phyloP scores from a whole-genome alignment of 2,329 filamentous ascomycete species.

The Cladosporium phlei region DNA sequence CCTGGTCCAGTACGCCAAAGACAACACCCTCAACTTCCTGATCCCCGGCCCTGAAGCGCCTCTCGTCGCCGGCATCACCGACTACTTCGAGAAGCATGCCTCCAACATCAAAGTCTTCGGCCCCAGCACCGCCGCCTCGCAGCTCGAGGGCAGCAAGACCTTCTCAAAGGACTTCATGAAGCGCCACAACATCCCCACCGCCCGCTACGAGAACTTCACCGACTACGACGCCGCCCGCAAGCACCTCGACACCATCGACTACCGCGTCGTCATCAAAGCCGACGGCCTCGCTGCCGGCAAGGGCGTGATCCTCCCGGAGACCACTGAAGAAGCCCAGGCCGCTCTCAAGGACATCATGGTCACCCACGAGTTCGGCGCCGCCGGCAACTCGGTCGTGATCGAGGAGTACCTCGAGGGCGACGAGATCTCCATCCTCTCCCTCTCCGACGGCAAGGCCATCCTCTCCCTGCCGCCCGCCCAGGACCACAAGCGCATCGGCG shows the following conservation, averaged over 20 bases:
- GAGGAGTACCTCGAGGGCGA: slow-evolving; percentile 91
- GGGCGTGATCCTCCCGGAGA: slow-evolving; percentile 82
- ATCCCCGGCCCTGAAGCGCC: slow-evolving; percentile 89
- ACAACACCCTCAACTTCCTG: slow-evolving; percentile 72
- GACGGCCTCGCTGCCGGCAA: slow-evolving; percentile 89
- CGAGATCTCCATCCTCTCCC: slow-evolving; percentile 85
- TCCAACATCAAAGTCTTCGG: slow-evolving; percentile 73
- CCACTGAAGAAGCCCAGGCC: slow-evolving; percentile 74
- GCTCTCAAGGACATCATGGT: slow-evolving; percentile 89
- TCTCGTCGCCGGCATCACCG: slow-evolving; percentile 85
- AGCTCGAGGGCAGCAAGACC: slow-evolving; percentile 93
- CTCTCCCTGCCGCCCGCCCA: slow-evolving; percentile 83
- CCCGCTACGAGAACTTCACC: slow-evolving; percentile 78
- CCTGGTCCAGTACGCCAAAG: slow-evolving; percentile 69
- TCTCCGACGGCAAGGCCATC: slow-evolving; percentile 84
- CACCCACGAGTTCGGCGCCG: slow-evolving; percentile 75
- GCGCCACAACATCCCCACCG: slow-evolving; percentile 82
- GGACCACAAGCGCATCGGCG: slow-evolving; percentile 92
- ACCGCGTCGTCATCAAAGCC: slow-evolving; percentile 89
- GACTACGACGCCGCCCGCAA: slow-evolving; percentile 36
- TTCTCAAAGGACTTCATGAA: slow-evolving; percentile 99
- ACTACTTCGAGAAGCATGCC: slow-evolving; percentile 60
- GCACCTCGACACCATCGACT: slow-evolving; percentile 67
- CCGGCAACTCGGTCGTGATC: slow-evolving; percentile 87
- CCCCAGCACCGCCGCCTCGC: slow-evolving; percentile 75